Conservation (phyloP, 2,329 filamentous ascomycete genomes). For the Fusarium chuoi region DNA sequence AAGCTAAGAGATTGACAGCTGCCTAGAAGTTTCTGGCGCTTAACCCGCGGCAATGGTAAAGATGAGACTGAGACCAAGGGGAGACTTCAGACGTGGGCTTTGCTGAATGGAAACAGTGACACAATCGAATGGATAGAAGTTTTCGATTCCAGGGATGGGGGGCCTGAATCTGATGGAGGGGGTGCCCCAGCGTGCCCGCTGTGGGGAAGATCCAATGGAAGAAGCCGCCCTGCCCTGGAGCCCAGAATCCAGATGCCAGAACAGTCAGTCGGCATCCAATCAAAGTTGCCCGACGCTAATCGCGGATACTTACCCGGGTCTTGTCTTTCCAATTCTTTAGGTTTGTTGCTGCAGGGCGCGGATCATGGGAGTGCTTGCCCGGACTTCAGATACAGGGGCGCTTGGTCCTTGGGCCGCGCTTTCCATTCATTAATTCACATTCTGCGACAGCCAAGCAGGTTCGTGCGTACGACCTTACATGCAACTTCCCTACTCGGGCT, state of each 20-base stretch:
- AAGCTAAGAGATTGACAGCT: conserved; percentile 24
- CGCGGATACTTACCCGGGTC: conserved; percentile 19
- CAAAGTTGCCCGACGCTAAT: conserved; percentile 20
- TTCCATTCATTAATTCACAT: conserved; percentile 38
- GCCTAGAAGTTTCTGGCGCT: conserved; percentile 37
- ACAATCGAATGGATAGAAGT: not conserved
- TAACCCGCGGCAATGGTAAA: conserved; percentile 29
- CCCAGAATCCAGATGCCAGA: conserved; percentile 25
- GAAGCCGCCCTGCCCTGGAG: not conserved
- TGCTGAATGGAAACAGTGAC: not conserved
- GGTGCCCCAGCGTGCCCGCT: too few species aligned
- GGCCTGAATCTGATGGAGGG: too few species aligned
- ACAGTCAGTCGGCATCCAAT: conserved; percentile 26
- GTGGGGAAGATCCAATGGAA: too few species aligned
- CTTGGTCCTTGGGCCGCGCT: conserved; percentile 32
- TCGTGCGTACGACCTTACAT: conserved; percentile 27
- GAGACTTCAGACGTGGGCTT: not conserved
- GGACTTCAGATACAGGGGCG: conserved; percentile 26
- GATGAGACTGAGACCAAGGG: not conserved
- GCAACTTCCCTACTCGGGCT: conserved; percentile 29
- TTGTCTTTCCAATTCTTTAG: not conserved
- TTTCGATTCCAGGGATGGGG: conserved; percentile 7
- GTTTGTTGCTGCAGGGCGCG: conserved; percentile 21
- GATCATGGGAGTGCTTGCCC: conserved; percentile 29
- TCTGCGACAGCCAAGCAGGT: conserved; percentile 33